phyloP scores from a whole-genome alignment of 441 rosid species.

The Breynia disticha region DNA sequence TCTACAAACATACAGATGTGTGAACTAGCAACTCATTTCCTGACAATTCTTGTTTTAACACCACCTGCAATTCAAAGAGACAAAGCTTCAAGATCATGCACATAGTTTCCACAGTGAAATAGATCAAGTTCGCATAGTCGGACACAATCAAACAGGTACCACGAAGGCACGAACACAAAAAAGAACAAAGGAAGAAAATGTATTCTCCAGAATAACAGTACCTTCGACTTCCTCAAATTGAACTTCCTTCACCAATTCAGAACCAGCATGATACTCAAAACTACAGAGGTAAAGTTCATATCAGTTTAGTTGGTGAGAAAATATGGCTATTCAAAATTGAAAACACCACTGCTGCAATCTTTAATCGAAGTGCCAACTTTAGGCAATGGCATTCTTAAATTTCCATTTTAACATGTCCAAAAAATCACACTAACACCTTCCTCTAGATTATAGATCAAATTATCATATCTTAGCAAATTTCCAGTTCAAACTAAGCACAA shows the following conservation, averaged over 20 bases:
- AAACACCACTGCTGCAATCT: too few species aligned
- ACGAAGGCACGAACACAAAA: too few species aligned
- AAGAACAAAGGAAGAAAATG: too few species aligned
- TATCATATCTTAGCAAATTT: too few species aligned
- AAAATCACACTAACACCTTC: too few species aligned
- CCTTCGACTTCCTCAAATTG: conserved; percentile 75
- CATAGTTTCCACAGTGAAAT: too few species aligned
- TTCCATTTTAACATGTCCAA: too few species aligned
- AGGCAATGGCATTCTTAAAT: too few species aligned
- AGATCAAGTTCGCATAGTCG: not conserved
- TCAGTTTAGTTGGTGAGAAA: not conserved
- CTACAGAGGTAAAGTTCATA: conserved; percentile 25
- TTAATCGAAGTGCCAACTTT: too few species aligned
- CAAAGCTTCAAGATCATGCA: conserved; percentile 13
- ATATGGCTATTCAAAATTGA: not conserved
- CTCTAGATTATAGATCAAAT: too few species aligned
- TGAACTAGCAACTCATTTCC: conserved; percentile 30
- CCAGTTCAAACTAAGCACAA: too few species aligned
- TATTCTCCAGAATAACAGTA: conserved; percentile 13
- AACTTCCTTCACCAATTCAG: conserved; percentile 73
- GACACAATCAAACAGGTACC: not conserved
- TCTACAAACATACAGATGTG: conserved; percentile 17
- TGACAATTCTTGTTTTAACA: conserved; percentile 55
- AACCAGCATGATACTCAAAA: conserved; percentile 73
- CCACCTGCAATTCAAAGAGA: conserved; percentile 44